phyloP scores from a whole-genome alignment of 805 yeast species.

The Cyberlindnera nakhonratchasimensis region DNA sequence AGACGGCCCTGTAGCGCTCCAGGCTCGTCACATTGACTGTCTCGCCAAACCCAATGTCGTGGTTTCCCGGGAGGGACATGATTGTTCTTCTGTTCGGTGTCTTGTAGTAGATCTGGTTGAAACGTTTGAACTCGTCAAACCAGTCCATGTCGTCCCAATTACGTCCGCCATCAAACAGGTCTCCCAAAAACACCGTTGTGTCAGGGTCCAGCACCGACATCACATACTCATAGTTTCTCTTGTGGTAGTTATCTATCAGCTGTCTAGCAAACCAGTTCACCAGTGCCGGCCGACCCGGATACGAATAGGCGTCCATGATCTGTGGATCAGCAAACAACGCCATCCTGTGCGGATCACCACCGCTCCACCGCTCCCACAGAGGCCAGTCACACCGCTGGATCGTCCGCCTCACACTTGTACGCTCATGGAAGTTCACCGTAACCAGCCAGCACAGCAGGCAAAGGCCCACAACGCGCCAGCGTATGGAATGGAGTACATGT shows the following conservation, averaged over 20 bases:
- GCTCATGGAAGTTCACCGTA: conserved; percentile 50
- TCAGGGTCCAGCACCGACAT: conserved; percentile 67
- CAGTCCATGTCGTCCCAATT: conserved; percentile 73
- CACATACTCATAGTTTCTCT: conserved; percentile 63
- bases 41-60: conserved; percentile 92
- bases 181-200: conserved; percentile 79
- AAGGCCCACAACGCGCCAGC: conserved; percentile 10
- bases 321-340: conserved; percentile 91
- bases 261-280: conserved; percentile 53
- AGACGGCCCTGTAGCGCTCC: conserved; percentile 62
- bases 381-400: conserved; percentile 57
- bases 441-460: conserved; percentile 39
- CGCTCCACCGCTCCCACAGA: conserved; percentile 60
- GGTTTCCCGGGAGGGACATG: conserved; percentile 81
- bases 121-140: conserved; percentile 68
- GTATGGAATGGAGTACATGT: conserved; percentile 6
- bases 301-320: conserved; percentile 82
- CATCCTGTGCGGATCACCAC: conserved; percentile 43
- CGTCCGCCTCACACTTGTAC: conserved; percentile 44
- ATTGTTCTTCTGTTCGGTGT: conserved; percentile 42
- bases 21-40: conserved; percentile 55
- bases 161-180: conserved; percentile 92
- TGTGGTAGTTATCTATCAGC: conserved; percentile 75
- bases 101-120: conserved; percentile 60
- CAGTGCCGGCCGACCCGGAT: conserved; percentile 61